Evolutionary conservation across 2,329 filamentous ascomycete species (phyloP).

Genomic region (Ophiobolus disseminans): DNA sequence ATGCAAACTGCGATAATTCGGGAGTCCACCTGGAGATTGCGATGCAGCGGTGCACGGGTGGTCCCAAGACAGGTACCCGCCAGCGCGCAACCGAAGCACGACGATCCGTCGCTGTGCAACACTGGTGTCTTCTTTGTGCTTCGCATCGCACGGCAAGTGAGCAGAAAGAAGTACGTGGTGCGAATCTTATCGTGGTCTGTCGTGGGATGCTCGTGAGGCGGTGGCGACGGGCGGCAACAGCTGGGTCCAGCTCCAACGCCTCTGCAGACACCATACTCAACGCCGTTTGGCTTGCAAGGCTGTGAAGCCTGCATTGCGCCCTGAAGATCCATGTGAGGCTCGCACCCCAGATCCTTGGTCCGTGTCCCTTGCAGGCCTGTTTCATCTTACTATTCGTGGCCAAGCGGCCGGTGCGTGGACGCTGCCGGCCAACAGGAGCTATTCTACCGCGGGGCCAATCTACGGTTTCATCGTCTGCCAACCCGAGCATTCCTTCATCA

Average conservation of each 20-base stretch:
- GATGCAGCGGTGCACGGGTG: constrained; percentile 14
- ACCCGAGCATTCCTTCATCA: constrained; percentile 49
- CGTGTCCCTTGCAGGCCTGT: constrained; percentile 39
- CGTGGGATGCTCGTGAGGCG: not conserved
- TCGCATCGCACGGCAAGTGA: constrained; percentile 4
- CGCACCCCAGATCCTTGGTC: constrained; percentile 5
- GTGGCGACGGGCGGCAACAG: constrained; percentile 3
- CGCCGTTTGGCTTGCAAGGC: constrained; percentile 27
- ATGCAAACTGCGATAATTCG: constrained; percentile 7
- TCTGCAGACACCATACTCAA: constrained; percentile 15
- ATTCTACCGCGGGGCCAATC: constrained; percentile 29
- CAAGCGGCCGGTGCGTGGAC: constrained; percentile 30
- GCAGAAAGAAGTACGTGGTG: constrained; percentile 9
- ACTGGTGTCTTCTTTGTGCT: constrained; percentile 8
- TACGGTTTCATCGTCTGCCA: constrained; percentile 45
- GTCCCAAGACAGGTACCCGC: constrained; percentile 10
- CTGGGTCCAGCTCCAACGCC: constrained; percentile 16
- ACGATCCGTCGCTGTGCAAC: constrained; percentile 10
- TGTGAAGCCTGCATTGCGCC: constrained; percentile 20
- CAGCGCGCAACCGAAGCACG: constrained; percentile 2
- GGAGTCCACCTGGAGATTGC: constrained; percentile 18
- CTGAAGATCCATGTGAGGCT: not conserved
- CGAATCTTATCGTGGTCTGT: constrained; percentile 1
- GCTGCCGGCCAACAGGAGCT: constrained; percentile 27
- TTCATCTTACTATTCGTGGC: constrained; percentile 36